phyloP scores from a whole-genome alignment of 2,329 filamentous ascomycete genomes.

The Ophiostoma perfectum region DNA sequence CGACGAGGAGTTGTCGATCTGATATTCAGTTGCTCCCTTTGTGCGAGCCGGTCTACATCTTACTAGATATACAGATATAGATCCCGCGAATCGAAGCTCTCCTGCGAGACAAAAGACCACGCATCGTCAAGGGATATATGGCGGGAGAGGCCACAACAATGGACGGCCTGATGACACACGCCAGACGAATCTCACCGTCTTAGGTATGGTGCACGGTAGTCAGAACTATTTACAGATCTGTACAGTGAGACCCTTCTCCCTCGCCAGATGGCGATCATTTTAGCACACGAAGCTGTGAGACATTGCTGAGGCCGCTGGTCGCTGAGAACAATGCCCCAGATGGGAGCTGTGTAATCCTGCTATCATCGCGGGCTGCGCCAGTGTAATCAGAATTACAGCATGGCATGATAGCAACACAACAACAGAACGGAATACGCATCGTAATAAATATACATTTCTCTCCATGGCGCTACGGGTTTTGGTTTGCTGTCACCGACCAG shows the following conservation, averaged over 20 bases:
- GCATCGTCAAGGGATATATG: no score
- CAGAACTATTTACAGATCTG: not conserved
- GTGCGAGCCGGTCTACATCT: not conserved
- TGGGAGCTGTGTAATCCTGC: no score
- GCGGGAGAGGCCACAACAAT: not conserved
- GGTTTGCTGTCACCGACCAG: not conserved
- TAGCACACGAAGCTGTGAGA: slow-evolving; percentile 1
- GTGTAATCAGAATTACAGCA: no score
- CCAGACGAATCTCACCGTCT: not conserved
- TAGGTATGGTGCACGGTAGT: not conserved
- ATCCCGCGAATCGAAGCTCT: no score
- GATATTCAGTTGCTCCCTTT: not conserved
- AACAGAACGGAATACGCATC: no score
- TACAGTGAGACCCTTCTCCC: not conserved
- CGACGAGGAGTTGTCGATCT: not conserved
- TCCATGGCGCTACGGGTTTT: not conserved
- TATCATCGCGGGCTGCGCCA: no score
- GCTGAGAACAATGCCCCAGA: no score
- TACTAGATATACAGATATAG: no score
- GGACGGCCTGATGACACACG: not conserved
- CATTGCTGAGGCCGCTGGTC: not conserved
- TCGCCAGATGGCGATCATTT: not conserved
- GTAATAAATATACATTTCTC: no score
- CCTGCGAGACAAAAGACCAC: no score
- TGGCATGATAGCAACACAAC: no score